Evolutionary conservation across 768 basidiomycete species (phyloP), one percentile per base, ranked within the genome.

Genomic region (Pulveroboletus frians): DNA sequence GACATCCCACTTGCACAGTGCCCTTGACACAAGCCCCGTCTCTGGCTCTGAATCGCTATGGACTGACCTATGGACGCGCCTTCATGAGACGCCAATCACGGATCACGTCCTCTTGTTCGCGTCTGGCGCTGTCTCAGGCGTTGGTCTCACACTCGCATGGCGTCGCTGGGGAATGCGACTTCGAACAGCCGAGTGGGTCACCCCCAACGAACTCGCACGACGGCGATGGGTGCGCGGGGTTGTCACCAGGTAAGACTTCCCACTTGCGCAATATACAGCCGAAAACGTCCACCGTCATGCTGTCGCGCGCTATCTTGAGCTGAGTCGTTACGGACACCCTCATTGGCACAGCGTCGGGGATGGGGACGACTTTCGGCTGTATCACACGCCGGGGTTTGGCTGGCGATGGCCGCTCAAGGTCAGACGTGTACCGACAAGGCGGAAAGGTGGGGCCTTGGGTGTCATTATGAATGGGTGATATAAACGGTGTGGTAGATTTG

Each of bases 351-450:
- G 88, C 52, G 90, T 92, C 44, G 88, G 88, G 3, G 91, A 93
- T 59, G 83, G 78, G 11, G 94, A 97, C 67, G 91, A 91, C 61
- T 93, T 95, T 65, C 67, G 70, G 42, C 43, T 98, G 27, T 96
- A 83, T 57, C 94, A 98, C 61, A 92, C 84, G 0, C 93, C 94
- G 0, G 75, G 78, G 0, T 62, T 88, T 23, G 85, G 88, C 30
- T 91, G 84, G 73, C 71, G 74, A 41, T 87, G 81, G 76, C 89
- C 86, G 0, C 53, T 89, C 53, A 87, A 83, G 55, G 73, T 89
- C 43, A 76, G 88, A 48, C 62, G 66, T 13, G 71, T 92, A 32
- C 91, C 93, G 0, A 63, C 71, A 4, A 62, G 66, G 23, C 56
- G 66, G 17, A 85, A 81, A 79, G 83, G 85, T 84, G 30, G 1